A percentile compares a stretch with the other conserved stretches of the same genome.
These are phyloP conservation scores for Saccharomycopsis malanga DNA, from an alignment of 805 yeast species.

Conservation along the genomic window DNA sequence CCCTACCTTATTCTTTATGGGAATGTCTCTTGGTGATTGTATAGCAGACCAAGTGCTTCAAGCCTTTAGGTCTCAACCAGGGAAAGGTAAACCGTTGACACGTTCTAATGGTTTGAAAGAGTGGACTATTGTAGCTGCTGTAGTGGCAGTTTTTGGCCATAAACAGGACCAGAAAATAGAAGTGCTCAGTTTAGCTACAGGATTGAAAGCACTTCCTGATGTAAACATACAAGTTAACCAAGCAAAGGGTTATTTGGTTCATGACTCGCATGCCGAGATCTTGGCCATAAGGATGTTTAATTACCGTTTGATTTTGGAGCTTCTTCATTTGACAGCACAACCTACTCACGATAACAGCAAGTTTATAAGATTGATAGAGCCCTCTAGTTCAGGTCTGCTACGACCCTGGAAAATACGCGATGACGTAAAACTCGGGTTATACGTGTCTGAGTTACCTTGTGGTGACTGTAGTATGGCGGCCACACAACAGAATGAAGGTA, in stretches of 20 bases:
- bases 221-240: conserved; percentile 30
- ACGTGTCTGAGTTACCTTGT: conserved; percentile 76
- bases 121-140: conserved; percentile 79
- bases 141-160: conserved; percentile 41
- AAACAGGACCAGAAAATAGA: conserved; percentile 15
- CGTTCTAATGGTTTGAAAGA: conserved; percentile 63
- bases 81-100: conserved; percentile 50
- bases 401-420: conserved; percentile 30
- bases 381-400: conserved; percentile 9
- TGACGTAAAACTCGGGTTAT: conserved; percentile 45
- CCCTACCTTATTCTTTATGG: no score
- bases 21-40: no score
- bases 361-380: no score
- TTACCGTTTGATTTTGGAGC: conserved; percentile 45
- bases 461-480: conserved; percentile 72
- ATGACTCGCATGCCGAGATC: conserved; percentile 89
- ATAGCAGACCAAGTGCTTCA: no score
- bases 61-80: no score
- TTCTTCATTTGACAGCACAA: conserved; percentile 20
- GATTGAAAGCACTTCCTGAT: conserved; percentile 74
- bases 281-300: conserved; percentile 68
- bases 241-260: conserved; percentile 57
- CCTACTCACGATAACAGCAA: not conserved
- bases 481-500: not conserved
- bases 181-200: conserved; percentile 49